These are phyloP conservation scores for Pseudofabraea citricarpa DNA, from an alignment of 2,329 filamentous ascomycete species.

Conservation along the genomic window DNA sequence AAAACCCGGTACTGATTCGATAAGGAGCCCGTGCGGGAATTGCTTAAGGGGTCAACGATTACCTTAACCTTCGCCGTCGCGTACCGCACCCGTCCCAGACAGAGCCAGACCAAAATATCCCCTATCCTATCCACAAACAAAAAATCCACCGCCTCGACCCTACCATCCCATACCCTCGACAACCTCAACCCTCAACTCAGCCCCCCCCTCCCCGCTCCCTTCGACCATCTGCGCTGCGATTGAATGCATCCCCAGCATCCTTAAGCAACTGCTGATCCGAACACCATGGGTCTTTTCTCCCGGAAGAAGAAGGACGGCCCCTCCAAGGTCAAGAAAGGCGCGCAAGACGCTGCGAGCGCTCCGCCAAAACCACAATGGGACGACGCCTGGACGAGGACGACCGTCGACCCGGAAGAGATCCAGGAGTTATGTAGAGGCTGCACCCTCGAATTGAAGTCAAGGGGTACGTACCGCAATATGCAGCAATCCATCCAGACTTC, in stretches of 20 bases:
- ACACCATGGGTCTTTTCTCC: constrained; percentile 24
- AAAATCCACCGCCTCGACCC: no score
- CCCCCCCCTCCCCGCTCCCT: no score
- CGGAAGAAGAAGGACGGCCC: constrained; percentile 64
- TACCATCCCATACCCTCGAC: no score
- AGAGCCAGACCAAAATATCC: no score
- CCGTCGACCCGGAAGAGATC: constrained; percentile 84
- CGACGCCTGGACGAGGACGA: constrained; percentile 78
- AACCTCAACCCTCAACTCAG: no score
- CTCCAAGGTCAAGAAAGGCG: constrained; percentile 60
- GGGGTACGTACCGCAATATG: constrained; percentile 61
- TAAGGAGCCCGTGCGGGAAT: no score
- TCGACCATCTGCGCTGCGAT: no score
- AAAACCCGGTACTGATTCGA: no score
- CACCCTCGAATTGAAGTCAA: constrained; percentile 85
- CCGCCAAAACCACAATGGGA: constrained; percentile 76
- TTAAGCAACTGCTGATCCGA: background rate
- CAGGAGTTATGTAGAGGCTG: constrained; percentile 81
- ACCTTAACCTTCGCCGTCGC: no score
- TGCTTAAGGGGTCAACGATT: no score
- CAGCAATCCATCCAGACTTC: constrained; percentile 11
- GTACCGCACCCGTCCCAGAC: no score
- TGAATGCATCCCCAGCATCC: background rate
- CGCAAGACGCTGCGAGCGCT: constrained; percentile 40
- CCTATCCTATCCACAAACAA: no score